These are phyloP conservation scores for Populus trichocarpa DNA, from an alignment of 441 rosid species.

Conservation along the genomic window DNA sequence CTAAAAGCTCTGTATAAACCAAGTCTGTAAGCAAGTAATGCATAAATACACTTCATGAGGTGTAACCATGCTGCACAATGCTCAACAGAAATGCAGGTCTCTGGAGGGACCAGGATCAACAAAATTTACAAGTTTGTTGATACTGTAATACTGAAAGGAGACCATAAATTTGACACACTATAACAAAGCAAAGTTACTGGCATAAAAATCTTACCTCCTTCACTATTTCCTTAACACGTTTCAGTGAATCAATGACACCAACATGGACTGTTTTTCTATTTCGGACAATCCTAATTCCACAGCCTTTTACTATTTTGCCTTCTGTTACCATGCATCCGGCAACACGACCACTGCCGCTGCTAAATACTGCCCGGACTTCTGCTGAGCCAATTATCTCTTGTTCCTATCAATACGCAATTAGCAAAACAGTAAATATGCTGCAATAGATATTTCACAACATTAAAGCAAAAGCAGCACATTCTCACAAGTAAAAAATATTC, in stretches of 20 bases:
- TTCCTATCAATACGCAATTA: slow-evolving; percentile 50
- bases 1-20: not conserved
- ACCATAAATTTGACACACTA: not conserved
- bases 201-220: slow-evolving; percentile 65
- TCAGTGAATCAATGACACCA: slow-evolving; percentile 79
- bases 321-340: slow-evolving; percentile 99
- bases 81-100: not conserved
- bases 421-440: slow-evolving; percentile 21
- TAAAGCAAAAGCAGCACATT: slow-evolving; percentile 5
- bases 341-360: slow-evolving; percentile 97
- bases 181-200: not conserved
- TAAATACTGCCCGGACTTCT: slow-evolving; percentile 85
- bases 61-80: not conserved
- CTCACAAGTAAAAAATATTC: not conserved
- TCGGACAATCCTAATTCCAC: slow-evolving; percentile 77
- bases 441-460: slow-evolving; percentile 9
- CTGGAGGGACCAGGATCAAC: not conserved
- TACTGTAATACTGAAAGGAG: not conserved
- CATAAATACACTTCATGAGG: not conserved
- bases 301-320: slow-evolving; percentile 79
- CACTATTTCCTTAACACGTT: slow-evolving; percentile 84
- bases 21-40: not conserved
- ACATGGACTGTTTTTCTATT: slow-evolving; percentile 60
- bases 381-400: slow-evolving; percentile 81
- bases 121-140: not conserved